These are phyloP conservation scores for Neurospora sublineolata DNA, from an alignment of 495 filamentous ascomycete species.

Conservation along the genomic window DNA sequence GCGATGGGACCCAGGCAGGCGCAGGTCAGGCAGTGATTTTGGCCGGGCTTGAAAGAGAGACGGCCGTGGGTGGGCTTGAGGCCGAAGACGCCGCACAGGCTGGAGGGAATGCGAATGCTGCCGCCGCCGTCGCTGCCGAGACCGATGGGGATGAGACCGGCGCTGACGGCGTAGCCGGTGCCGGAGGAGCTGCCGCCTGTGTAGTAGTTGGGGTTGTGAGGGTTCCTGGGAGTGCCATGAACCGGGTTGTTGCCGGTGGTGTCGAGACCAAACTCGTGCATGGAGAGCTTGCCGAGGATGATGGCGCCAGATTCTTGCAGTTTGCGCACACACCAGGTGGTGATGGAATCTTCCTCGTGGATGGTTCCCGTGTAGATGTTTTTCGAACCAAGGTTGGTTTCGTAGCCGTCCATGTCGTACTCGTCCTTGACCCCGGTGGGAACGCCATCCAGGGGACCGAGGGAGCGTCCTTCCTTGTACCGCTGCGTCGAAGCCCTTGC, in stretches of 20 bases:
- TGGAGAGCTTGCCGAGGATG: conserved; percentile 66
- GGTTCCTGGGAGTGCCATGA: conserved; percentile 68
- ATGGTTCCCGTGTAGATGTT: conserved; percentile 24
- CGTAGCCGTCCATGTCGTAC: conserved; percentile 61
- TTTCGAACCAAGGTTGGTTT: conserved; percentile 48
- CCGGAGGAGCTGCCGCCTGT: conserved; percentile 77
- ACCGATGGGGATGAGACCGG: conserved; percentile 69
- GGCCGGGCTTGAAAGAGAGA: conserved; percentile 50
- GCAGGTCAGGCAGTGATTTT: conserved; percentile 47
- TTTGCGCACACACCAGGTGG: conserved; percentile 60
- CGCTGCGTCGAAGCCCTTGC: conserved; percentile 54
- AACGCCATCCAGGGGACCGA: conserved; percentile 64
- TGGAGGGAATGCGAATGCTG: conserved; percentile 65
- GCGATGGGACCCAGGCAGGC: conserved; percentile 65
- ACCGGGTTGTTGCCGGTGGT: conserved; percentile 76
- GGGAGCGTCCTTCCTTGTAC: conserved; percentile 48
- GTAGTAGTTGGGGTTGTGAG: conserved; percentile 63
- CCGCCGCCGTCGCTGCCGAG: conserved; percentile 76
- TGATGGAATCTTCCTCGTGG: conserved; percentile 32
- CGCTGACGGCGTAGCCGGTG: conserved; percentile 58
- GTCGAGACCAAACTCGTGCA: conserved; percentile 76
- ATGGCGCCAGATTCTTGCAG: conserved; percentile 65
- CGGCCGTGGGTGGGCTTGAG: conserved; percentile 71
- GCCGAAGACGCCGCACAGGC: conserved; percentile 72
- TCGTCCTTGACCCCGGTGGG: conserved; percentile 45